Evolutionary conservation across 768 basidiomycete genomes (phyloP).

Genomic region (Cystobasidium tubakii): DNA sequence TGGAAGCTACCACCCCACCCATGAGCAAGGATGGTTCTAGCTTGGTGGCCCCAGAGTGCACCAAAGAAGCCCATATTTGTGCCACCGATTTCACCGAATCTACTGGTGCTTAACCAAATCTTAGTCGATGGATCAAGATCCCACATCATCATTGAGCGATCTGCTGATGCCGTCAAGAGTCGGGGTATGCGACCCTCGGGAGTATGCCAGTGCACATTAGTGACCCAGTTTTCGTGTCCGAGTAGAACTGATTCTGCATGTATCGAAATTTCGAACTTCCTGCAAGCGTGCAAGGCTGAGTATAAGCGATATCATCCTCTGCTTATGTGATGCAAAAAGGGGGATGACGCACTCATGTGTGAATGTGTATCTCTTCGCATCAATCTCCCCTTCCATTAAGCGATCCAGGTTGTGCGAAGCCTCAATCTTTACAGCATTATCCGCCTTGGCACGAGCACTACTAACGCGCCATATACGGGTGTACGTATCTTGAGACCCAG

Average conservation of each 20-base stretch:
- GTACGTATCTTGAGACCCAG: conserved; percentile 89
- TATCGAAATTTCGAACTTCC: conserved; percentile 57
- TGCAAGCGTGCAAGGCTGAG: not conserved
- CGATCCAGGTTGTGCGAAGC: conserved; percentile 40
- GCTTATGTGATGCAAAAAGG: not conserved
- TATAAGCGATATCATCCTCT: not conserved
- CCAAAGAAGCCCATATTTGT: conserved; percentile 88
- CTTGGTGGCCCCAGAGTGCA: conserved; percentile 67
- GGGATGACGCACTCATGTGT: conserved; percentile 50
- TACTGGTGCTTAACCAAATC: conserved; percentile 82
- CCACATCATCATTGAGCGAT: conserved; percentile 94
- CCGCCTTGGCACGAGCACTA: not conserved
- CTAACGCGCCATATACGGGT: conserved; percentile 89
- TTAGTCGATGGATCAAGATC: conserved; percentile 63
- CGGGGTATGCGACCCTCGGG: conserved; percentile 47
- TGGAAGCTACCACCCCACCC: conserved; percentile 95
- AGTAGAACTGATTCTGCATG: conserved; percentile 89
- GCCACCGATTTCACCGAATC: conserved; percentile 88
- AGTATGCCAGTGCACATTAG: conserved; percentile 68
- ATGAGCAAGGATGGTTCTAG: conserved; percentile 67
- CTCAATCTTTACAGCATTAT: conserved; percentile 33
- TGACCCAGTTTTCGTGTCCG: conserved; percentile 92
- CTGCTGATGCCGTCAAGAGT: conserved; percentile 85
- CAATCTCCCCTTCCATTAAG: conserved; percentile 61
- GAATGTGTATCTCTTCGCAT: conserved; percentile 75